Evolutionary conservation across 495 filamentous ascomycete genomes (phyloP), one percentile per base, ranked within the genome.

Genomic region (Neurospora sp.): DNA sequence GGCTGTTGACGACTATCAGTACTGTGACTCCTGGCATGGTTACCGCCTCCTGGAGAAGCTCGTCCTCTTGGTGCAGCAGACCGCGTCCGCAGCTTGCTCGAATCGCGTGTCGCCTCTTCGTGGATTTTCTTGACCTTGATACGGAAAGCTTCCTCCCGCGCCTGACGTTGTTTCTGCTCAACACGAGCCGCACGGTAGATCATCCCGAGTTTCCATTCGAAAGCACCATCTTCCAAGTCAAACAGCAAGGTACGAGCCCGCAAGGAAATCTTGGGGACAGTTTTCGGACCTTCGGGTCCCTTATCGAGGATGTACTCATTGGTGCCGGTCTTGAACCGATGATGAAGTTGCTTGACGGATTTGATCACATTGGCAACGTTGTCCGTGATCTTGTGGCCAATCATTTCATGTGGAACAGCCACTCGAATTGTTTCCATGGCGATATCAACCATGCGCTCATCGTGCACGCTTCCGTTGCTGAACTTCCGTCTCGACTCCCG

Each of bases 201-300:
- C 75, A 90, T 87, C 1, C 93, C 92, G 27, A 99, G 86, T 77
- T 97, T 97, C 91, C 94, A 98, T 78, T 99, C 96, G 77, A 99
- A 99, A 1, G 93, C 90, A 70, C 96, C 94, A 80, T 99, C 96
- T 81, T 99, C 96, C 68, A 99, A 83, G 73, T 97, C 93, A 72
- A 98, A 93, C 31, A 97, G 82, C 10, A 98, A 79, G 0, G 90
- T 92, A 78, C 91, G 94, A 69, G 90, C 91, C 65, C 93, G 88
- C 2, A 99, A 68, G 0, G 93, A 93, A 14, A 98, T 82, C 76
- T 90, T 93, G 8, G 96, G 96, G 5, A 98, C 88, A 53, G 88
- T 87, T 78, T 94, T 98, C 1, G 96, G 93, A 8, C 86, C 89
- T 80, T 97, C 92, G 0, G 96, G 92, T 22, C 86, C 83, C 81